Evolutionary conservation across 2,329 filamentous ascomycete species (phyloP).

Genomic region (Dactylella cylindrospora): DNA sequence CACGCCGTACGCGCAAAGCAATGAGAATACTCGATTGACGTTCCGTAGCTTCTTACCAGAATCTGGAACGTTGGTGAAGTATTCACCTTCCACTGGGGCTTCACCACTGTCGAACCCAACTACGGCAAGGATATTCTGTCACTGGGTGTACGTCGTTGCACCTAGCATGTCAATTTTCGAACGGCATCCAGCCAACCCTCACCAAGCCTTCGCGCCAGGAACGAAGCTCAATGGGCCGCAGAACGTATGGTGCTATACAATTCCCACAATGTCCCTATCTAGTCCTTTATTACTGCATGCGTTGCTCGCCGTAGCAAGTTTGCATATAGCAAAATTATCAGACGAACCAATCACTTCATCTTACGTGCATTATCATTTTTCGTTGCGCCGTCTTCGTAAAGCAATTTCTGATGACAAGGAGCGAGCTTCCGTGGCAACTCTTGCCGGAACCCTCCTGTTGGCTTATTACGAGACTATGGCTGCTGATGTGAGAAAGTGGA

Average conservation of each 20-base stretch:
- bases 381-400: conserved; percentile 73
- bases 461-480: conserved; percentile 94
- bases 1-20: conserved; percentile 56
- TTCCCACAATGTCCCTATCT: conserved; percentile 79
- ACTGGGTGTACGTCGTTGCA: conserved; percentile 87
- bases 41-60: conserved; percentile 57
- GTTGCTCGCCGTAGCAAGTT: conserved; percentile 79
- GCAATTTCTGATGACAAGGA: conserved; percentile 70
- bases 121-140: conserved; percentile 80
- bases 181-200: conserved; percentile 71
- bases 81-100: conserved; percentile 63
- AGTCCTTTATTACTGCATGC: conserved; percentile 87
- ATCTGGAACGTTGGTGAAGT: conserved; percentile 62
- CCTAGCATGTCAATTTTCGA: conserved; percentile 86
- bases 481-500: conserved; percentile 94
- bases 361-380: conserved; percentile 87
- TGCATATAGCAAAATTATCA: conserved; percentile 85
- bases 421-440: conserved; percentile 73
- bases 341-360: conserved; percentile 73
- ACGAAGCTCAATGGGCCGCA: conserved; percentile 50
- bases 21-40: conserved; percentile 56
- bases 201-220: conserved; percentile 47
- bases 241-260: conserved; percentile 68
- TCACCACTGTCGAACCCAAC: conserved; percentile 77
- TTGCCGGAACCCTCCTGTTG: conserved; percentile 84